Conservation (phyloP, 495 filamentous ascomycete genomes). For the Penicillium canescens region DNA sequence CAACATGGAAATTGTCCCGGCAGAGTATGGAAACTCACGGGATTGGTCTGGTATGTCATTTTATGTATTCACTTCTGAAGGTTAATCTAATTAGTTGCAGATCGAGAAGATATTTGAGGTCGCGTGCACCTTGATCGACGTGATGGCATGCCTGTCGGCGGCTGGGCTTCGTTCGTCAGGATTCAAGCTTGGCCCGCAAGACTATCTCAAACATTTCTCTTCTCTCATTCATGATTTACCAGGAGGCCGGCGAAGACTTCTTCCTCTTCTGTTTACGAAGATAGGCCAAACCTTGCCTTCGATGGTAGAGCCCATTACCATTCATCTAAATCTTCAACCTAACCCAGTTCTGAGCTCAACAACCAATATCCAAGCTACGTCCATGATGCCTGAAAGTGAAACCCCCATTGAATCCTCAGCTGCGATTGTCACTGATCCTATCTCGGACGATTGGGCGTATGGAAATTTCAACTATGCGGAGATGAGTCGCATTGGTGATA, state of each 20-base stretch:
- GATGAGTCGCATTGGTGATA: slow-evolving; percentile 27
- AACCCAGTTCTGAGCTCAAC: not conserved
- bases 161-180: slow-evolving; percentile 45
- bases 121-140: slow-evolving; percentile 70
- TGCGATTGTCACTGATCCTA: not conserved
- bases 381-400: too few species aligned
- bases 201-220: slow-evolving; percentile 70
- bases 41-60: slow-evolving; percentile 59
- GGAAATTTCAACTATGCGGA: slow-evolving; percentile 22
- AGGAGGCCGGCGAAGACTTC: slow-evolving; percentile 67
- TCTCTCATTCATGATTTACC: slow-evolving; percentile 66
- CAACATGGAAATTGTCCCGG: slow-evolving; percentile 64
- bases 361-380: not conserved
- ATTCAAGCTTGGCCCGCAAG: slow-evolving; percentile 66
- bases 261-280: slow-evolving; percentile 69
- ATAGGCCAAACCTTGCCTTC: slow-evolving; percentile 65
- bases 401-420: not conserved
- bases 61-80: not conserved
- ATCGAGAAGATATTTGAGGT: slow-evolving; percentile 79
- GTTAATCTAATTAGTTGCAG: slow-evolving; percentile 21
- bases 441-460: slow-evolving; percentile 3
- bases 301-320: slow-evolving; percentile 51
- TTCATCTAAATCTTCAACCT: slow-evolving; percentile 22
- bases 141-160: slow-evolving; percentile 64
- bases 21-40: slow-evolving; percentile 67